Conservation (phyloP, 2,329 filamentous ascomycete genomes). For the Pseudogymnoascus sp. region DNA sequence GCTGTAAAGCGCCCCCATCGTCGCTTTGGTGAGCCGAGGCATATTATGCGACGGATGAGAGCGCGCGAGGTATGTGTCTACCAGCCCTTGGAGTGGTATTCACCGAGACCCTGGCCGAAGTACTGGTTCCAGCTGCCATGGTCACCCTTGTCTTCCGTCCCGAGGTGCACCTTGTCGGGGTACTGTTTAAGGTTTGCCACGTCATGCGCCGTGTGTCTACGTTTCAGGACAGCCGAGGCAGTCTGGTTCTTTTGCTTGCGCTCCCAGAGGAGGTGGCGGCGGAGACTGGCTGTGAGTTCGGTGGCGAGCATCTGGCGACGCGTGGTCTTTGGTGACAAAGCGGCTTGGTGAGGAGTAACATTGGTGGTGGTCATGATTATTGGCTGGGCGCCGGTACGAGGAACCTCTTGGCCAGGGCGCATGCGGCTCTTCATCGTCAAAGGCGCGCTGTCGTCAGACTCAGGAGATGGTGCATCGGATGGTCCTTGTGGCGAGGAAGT, state of each 20-base stretch:
- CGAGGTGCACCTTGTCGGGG: constrained; percentile 57
- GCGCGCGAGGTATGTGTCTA: constrained; percentile 34
- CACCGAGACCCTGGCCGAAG: constrained; percentile 70
- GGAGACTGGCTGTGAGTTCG: constrained; percentile 86
- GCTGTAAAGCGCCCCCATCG: background rate
- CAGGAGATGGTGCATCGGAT: constrained; percentile 47
- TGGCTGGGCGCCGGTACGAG: constrained; percentile 60
- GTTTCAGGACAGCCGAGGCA: constrained; percentile 80
- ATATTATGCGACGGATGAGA: background rate
- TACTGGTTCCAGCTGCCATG: constrained; percentile 79
- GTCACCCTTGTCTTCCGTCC: constrained; percentile 46
- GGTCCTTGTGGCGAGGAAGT: constrained; percentile 63
- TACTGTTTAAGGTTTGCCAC: constrained; percentile 82
- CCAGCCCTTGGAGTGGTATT: constrained; percentile 84
- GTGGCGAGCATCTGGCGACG: constrained; percentile 92
- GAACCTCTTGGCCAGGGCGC: constrained; percentile 40
- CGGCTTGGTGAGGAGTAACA: constrained; percentile 53
- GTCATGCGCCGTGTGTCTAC: constrained; percentile 84
- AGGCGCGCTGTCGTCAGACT: constrained; percentile 36
- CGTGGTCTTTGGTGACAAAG: constrained; percentile 84
- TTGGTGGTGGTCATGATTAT: constrained; percentile 69
- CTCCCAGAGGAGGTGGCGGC: constrained; percentile 89
- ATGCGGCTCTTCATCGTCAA: constrained; percentile 49
- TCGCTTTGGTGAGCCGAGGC: background rate
- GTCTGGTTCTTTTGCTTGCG: constrained; percentile 89